Evolutionary conservation across 2,329 filamentous ascomycete species (phyloP), one percentile per base, ranked within the genome.

Genomic region (Knufia petricola): DNA sequence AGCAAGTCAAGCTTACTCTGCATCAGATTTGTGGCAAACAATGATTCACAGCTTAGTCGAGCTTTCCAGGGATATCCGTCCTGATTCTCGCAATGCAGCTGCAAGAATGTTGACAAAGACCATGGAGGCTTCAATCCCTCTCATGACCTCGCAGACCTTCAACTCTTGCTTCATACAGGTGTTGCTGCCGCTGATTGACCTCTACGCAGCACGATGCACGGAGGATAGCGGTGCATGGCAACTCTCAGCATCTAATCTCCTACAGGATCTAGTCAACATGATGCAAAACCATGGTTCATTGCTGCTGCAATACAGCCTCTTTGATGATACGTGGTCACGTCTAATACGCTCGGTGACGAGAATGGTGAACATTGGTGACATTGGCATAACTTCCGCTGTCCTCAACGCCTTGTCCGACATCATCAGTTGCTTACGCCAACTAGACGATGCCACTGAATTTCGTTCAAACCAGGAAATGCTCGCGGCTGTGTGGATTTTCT

Each of bases 101-200:
- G 85, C 95, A 19, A 90, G 95, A 63, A 95, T 90, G 0, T 70
- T 96, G 2, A 75, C 95, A 49, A 79, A 88, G 39, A 95, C 96
- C 17, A 88, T 96, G 54, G 88, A 95, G 63, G 88, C 87, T 1
- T 94, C 94, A 54, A 87, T 87, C 9, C 84, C 89, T 55, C 82
- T 84, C 46, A 50, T 58, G 24, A 46, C 43, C 41, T 26, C 54
- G 37, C 45, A 40, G 20, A 42, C 50, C 4, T 55, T 53, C 49
- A 47, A 57, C 34, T 44, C 50, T 72, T 95, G 3, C 82, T 77
- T 34, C 75, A 86, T 0, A 79, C 84, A 59, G 82, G 85, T 0
- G 12, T 32, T 96, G 88, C 89, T 82, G 83, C 41, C 75, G 90
- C 23, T 92, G 88, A 58, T 77, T 95, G 48, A 82, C 85, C 51